Evolutionary conservation across 441 rosid genomes (phyloP).

Genomic region (Sinapis alba): DNA sequence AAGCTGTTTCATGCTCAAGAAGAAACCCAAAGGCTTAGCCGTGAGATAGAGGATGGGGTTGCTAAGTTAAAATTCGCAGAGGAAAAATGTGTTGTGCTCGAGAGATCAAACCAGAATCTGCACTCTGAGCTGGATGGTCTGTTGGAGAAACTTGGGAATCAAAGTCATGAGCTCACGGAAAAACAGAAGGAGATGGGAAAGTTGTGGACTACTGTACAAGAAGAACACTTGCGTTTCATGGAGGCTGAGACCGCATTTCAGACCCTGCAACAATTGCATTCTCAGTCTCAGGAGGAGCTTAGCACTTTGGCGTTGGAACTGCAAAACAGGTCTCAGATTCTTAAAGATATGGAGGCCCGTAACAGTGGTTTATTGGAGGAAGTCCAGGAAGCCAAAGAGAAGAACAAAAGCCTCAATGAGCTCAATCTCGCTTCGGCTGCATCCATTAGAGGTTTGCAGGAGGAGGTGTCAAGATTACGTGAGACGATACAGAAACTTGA

Average conservation of each 20-base stretch:
- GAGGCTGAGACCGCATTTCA: conserved; percentile 99
- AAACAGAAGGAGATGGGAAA: conserved; percentile 89
- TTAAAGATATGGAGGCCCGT: conserved; percentile 68
- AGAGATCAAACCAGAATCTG: conserved; percentile 74
- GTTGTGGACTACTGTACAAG: conserved; percentile 85
- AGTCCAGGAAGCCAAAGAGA: conserved; percentile 57
- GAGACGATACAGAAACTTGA: conserved; percentile 82
- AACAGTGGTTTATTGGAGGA: conserved; percentile 64
- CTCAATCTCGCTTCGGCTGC: conserved; percentile 72
- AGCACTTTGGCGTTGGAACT: conserved; percentile 69
- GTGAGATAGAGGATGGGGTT: conserved; percentile 65
- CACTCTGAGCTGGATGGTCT: conserved; percentile 69
- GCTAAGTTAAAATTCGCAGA: conserved; percentile 75
- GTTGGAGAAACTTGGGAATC: conserved; percentile 60
- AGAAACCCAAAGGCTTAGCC: conserved; percentile 69
- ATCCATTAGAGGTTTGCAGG: conserved; percentile 71
- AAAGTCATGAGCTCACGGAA: conserved; percentile 77
- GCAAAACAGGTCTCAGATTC: conserved; percentile 58
- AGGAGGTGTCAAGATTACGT: conserved; percentile 64
- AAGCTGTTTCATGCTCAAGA: conserved; percentile 63
- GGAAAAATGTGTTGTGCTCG: conserved; percentile 76
- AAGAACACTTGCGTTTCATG: conserved; percentile 76
- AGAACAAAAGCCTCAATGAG: conserved; percentile 64
- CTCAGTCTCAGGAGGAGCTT: conserved; percentile 94
- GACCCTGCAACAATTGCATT: conserved; percentile 86